phyloP scores from a whole-genome alignment of 2,329 filamentous ascomycete genomes.

The Fusarium heterosporum region DNA sequence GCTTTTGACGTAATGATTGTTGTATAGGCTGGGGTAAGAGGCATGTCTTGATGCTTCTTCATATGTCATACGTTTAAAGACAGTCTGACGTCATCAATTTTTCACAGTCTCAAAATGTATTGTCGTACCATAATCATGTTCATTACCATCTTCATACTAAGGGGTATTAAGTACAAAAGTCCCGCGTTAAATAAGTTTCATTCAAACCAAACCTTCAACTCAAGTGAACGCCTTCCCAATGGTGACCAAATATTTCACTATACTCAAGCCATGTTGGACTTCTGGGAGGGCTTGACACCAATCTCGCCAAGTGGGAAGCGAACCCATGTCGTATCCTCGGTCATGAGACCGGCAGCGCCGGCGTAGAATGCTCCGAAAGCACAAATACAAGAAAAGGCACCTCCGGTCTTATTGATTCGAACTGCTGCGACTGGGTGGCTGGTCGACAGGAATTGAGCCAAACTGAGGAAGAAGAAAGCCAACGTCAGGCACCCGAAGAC shows the following conservation, averaged over 20 bases:
- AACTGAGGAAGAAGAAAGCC: conserved; percentile 68
- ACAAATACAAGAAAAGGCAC: conserved; percentile 54
- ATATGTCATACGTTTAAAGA: background rate
- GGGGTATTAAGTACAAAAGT: background rate
- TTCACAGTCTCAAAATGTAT: background rate
- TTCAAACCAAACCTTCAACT: background rate
- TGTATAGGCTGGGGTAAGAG: background rate
- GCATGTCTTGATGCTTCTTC: background rate
- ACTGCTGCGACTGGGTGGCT: conserved; percentile 55
- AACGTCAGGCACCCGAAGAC: conserved; percentile 70
- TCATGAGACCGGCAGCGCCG: conserved; percentile 56
- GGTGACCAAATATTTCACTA: background rate
- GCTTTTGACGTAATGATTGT: background rate
- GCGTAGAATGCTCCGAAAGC: conserved; percentile 55
- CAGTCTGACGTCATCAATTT: conserved; percentile 15
- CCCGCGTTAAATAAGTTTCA: background rate
- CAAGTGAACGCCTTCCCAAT: background rate
- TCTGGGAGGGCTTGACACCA: conserved; percentile 30
- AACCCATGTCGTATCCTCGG: conserved; percentile 56
- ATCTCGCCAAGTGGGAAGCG: conserved; percentile 56
- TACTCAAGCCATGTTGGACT: conserved; percentile 41
- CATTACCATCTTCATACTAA: background rate
- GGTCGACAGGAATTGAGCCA: conserved; percentile 65
- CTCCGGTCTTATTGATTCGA: conserved; percentile 57
- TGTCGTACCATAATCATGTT: background rate